phyloP scores from a whole-genome alignment of 192 early-diverging fungal species.

The Gryganskiella cystojenkinii region DNA sequence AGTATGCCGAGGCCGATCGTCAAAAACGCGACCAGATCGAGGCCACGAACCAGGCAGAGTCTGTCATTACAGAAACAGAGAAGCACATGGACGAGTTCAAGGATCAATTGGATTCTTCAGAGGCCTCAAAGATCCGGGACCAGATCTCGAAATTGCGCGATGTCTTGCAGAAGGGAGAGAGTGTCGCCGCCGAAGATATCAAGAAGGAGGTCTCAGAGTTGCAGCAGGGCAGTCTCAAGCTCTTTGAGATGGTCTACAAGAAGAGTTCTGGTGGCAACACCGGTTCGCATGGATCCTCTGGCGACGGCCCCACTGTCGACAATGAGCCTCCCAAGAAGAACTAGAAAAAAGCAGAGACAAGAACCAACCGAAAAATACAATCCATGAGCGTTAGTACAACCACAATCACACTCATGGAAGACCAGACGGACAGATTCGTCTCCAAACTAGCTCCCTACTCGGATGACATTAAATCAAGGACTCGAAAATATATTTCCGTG shows the following conservation, averaged over 20 bases:
- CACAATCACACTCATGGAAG: no score
- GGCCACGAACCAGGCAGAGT: constrained; percentile 92
- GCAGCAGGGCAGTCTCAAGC: constrained; percentile 91
- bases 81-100: constrained; percentile 97
- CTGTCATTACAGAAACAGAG: constrained; percentile 92
- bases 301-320: constrained; percentile 46
- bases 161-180: constrained; percentile 78
- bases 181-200: constrained; percentile 84
- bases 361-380: no score
- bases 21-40: constrained; percentile 94
- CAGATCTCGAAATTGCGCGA: constrained; percentile 87
- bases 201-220: constrained; percentile 87
- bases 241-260: constrained; percentile 99
- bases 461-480: no score
- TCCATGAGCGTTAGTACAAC: no score
- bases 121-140: constrained; percentile 87
- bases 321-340: constrained; percentile 50
- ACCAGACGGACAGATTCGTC: no score
- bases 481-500: no score
- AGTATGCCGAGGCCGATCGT: constrained; percentile 93
- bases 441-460: no score
- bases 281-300: constrained; percentile 17
- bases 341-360: background rate
- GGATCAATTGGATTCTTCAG: constrained; percentile 90
- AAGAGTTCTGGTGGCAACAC: constrained; percentile 45